Conservation (phyloP, 331 rosid species). For the Arachis monticola region DNA sequence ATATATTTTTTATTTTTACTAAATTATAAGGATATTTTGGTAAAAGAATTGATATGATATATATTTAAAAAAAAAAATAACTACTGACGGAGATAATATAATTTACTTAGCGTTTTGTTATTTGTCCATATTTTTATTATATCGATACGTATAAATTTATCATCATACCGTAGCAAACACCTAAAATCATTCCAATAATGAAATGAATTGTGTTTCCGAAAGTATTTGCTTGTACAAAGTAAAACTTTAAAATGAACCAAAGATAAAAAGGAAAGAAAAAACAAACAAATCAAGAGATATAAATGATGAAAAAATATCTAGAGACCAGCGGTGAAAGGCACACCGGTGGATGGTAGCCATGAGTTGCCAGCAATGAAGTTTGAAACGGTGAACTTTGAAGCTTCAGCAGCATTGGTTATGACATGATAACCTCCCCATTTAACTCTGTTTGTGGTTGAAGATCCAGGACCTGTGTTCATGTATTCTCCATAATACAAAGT, state of each 20-base stretch:
- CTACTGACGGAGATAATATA: no score
- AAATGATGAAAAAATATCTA: not conserved
- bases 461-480: slow-evolving; percentile 30
- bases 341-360: slow-evolving; percentile 11
- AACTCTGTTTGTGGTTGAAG: slow-evolving; percentile 25
- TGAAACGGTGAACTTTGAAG: slow-evolving; percentile 16
- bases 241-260: not conserved
- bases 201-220: not conserved
- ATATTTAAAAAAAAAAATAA: no score
- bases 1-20: no score
- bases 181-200: not conserved
- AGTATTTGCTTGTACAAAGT: not conserved
- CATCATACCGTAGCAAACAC: no score
- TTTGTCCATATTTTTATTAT: no score
- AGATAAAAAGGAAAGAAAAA: not conserved
- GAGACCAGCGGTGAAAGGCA: not conserved
- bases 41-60: no score
- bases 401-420: slow-evolving; percentile 14
- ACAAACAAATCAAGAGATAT: not conserved
- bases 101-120: no score
- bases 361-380: slow-evolving; percentile 24
- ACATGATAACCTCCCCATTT: slow-evolving; percentile 24
- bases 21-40: no score
- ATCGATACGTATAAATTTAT: no score
- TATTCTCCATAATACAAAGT: slow-evolving; percentile 36